Evolutionary conservation across 768 basidiomycete species (phyloP), one percentile per base, ranked within the genome.

Genomic region (Suillus luteus): DNA sequence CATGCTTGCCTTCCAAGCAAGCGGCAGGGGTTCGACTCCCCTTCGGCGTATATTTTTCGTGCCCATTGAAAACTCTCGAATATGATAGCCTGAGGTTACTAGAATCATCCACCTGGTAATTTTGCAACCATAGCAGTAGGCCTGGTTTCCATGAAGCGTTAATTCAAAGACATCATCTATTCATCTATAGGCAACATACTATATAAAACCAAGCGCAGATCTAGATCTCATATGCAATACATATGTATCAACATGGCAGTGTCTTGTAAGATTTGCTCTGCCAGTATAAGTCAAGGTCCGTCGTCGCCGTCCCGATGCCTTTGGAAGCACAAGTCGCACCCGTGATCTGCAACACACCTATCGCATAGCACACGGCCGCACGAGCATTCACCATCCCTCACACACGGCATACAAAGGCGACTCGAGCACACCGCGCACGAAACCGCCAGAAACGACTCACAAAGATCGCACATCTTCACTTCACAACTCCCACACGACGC

Each of bases 1-100:
- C 89, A 91, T 91, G 88, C 90, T 90, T 90, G 89, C 88, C 89
- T 90, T 90, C 89, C 89, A 90, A 82, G 80, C 81, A 81, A 81
- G 85, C 84, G 85, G 86, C 85, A 86, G 81, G 86, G 86, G 86
- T 87, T 87, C 86, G 86, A 87, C 83, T 87, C 86, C 86, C 86
- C 81, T 87, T 85, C 81, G 81, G 85, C 68, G 74, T 75, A 55
- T 5, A 5, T 24, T 17, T 57, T 57, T 46, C 19, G 9, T 44
- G 1, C 43, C 19, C 15, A 43, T 46, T 22, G 33, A 33, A 33
- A 7, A 5, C 5, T 4, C 33, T 33, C 33, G 33, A 33, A 33
- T 33, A 33, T 33, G 33, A 33, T 33, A 35, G 33, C 33, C 33
- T 35, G 33, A 35, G 33, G 33, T 35, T 8, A 35, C 33, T 35